Base-by-base conservation (phyloP, 2,329 filamentous ascomycete species). In the Calonectria crousiana region DNA sequence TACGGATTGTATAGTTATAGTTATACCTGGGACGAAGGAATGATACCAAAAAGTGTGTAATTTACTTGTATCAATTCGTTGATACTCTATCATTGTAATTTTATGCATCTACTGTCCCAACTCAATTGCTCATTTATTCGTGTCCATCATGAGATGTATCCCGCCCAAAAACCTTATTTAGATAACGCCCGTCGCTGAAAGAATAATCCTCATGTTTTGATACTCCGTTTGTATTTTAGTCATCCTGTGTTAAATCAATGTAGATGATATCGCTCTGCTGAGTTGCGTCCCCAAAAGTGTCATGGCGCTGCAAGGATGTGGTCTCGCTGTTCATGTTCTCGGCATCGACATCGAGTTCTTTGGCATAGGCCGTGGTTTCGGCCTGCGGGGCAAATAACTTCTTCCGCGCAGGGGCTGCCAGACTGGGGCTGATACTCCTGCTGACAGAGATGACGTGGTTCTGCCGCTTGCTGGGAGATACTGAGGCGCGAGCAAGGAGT, bases 351-450 rank as follows among this genome's bases (percentile, higher is more conserved):
- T 82, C 75, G 3, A 82, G 68, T 38, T 84, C 86, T 32, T 81
- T 78, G 74, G 86, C 85, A 78, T 86, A 88, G 4, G 87, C 87
- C 8, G 79, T 78, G 18, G 79, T 79, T 56, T 84, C 85, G 32
- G 79, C 79, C 52, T 83, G 83, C 16, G 86, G 85, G 44, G 86
- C 76, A 73, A 86, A 82, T 16, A 87, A 74, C 73, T 84, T 87
- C 74, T 79, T 83, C 71, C 71, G 75, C 69, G 60, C 72, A 44
- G 78, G 79, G 38, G 70, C 70, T 58, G 77, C 72, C 47, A 77
- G 76, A 4, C 69, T 75, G 16, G 78, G 74, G 30, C 73, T 79
- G 6, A 18, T 51, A 13, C 49, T 62, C 36, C 62, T 62, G 26
- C 14, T 34, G 6, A 52, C 13, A n/a, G 69, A 38, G 9, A 47